phyloP scores from a whole-genome alignment of 805 yeast species.

The Komagataella kurtzmanii region DNA sequence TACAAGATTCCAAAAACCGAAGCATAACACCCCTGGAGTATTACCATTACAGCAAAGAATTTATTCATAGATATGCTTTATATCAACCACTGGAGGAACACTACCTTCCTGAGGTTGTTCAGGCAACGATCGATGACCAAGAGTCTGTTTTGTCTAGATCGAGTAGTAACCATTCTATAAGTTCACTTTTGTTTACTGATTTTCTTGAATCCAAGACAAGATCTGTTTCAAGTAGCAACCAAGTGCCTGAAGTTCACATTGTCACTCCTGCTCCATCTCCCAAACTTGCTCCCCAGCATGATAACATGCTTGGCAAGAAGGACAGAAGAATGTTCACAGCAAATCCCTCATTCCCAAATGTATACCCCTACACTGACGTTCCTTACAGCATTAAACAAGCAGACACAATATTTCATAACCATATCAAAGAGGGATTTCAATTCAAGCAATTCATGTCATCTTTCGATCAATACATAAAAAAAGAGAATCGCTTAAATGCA shows the following conservation, averaged over 20 bases:
- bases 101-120: constrained; percentile 28
- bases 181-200: constrained; percentile 17
- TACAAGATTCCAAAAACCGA: constrained; percentile 15
- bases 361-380: constrained; percentile 22
- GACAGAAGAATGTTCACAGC: constrained; percentile 17
- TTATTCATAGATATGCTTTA: constrained; percentile 65
- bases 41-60: constrained; percentile 63
- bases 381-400: constrained; percentile 80
- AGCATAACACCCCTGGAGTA: constrained; percentile 77
- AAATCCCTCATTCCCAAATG: constrained; percentile 18
- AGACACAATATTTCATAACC: constrained; percentile 44
- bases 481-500: constrained; percentile 45
- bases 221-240: constrained; percentile 15
- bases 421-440: constrained; percentile 55
- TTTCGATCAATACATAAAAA: constrained; percentile 54
- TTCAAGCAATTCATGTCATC: constrained; percentile 61
- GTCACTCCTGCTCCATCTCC: constrained; percentile 91
- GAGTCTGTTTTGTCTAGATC: neutral
- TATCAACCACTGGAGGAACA: constrained; percentile 35
- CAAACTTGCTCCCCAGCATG: constrained; percentile 23
- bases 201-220: constrained; percentile 18
- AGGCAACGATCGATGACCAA: constrained; percentile 14
- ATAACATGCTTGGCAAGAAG: constrained; percentile 16
- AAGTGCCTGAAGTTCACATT: constrained; percentile 38
- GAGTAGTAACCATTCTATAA: neutral